Base-by-base conservation (phyloP, 2,329 filamentous ascomycete genomes). In the Diaporthe nobilis region DNA sequence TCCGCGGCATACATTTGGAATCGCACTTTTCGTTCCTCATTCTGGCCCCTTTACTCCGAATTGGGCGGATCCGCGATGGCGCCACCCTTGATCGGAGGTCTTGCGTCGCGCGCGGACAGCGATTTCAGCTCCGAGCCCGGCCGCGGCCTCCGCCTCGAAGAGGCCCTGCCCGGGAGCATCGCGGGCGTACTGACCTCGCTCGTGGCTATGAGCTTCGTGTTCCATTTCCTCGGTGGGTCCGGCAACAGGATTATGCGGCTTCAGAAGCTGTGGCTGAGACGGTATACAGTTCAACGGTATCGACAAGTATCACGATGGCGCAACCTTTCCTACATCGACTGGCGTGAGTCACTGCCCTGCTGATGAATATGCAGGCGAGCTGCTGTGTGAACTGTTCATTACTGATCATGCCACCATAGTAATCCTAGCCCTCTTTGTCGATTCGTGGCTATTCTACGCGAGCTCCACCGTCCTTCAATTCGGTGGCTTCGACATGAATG, bases 221-320 rank as follows among this genome's bases (percentile, higher is more conserved):
- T 67, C 12, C 61, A 67, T 25, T 34, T 67, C 25, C 28, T 67
- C 12, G 10, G 61, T 67, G 28, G 28, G 61, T 67, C 25, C 4
- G 6, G 15, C 61, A 10, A 20, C 20, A 37, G 25, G 6, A 17
- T 51, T n/a, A 9, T 15, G 44, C 44, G 61, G 20, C 61, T n/a
- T 17, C 10, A 51, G 25, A n/a, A 28, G 17, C 61, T 15, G 7
- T 67, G 28, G 44, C 28, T 67, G 61, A 63, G 60, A 51, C 12
- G n/a, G 17, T 10, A 49, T 37, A 37, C 28, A 67, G 61, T 34
- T 15, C 61, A 67, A 37, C 28, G 61, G 12, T 67, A 67, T 67
- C 42, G 20, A 51, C 61, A 67, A 67, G 22, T 67, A 67, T 67
- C 44, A 12, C 25, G n/a, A 67, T 51, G 61, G 61, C 61, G 61